Evolutionary conservation across 176 grass and related monocot species (phyloP).

Genomic region (Pharus latifolius): DNA sequence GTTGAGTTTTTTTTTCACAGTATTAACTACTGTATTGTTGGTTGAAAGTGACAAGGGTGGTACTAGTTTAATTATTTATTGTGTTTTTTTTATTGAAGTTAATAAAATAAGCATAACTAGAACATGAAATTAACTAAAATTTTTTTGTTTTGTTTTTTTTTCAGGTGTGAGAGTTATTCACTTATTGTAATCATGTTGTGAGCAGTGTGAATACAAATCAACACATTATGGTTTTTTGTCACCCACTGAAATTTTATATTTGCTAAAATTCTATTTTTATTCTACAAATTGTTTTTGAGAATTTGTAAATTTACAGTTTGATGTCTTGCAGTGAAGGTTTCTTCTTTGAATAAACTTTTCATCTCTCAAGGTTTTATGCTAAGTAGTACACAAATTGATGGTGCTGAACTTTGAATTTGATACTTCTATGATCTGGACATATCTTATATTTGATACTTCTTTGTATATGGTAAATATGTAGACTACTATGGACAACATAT

Average conservation of each 20-base stretch:
- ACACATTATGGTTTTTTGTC: constrained; percentile 41
- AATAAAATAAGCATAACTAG: too few relatives aligned
- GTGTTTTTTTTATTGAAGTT: too few relatives aligned
- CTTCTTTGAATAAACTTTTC: background rate
- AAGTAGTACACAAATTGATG: background rate
- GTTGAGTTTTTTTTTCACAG: too few relatives aligned
- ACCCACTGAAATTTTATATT: background rate
- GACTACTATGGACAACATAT: background rate
- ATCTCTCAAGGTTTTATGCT: background rate
- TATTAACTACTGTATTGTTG: background rate
- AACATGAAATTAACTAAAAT: too few relatives aligned
- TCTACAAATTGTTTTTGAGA: background rate
- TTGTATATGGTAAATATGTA: constrained; percentile 3
- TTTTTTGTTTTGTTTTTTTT: constrained; percentile 1
- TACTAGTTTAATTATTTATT: too few relatives aligned
- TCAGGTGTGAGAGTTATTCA: constrained; percentile 47
- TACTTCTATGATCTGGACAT: background rate
- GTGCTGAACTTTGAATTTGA: background rate
- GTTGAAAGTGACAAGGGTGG: too few relatives aligned
- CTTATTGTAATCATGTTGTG: constrained; percentile 43
- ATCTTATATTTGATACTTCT: background rate
- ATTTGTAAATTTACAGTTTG: background rate
- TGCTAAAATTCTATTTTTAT: background rate
- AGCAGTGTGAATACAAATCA: constrained; percentile 53
- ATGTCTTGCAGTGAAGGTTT: background rate